These are phyloP conservation scores for Lactifluus pinguis DNA, from an alignment of 768 basidiomycete genomes.

Conservation along the genomic window DNA sequence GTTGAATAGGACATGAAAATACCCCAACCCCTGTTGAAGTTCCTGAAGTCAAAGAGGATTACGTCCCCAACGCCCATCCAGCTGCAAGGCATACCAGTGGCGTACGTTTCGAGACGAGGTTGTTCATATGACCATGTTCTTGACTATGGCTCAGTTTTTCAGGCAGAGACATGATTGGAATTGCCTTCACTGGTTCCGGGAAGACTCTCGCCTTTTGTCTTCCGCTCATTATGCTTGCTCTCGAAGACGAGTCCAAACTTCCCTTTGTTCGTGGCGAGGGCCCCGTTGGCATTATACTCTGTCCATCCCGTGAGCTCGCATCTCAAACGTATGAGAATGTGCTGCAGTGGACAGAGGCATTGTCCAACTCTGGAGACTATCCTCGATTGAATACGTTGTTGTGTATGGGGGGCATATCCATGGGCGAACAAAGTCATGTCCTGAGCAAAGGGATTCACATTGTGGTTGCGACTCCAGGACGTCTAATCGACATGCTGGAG, in stretches of 20 bases:
- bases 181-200: conserved; percentile 97
- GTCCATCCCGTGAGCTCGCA: conserved; percentile 94
- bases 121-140: not conserved
- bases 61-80: conserved; percentile 89
- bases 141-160: conserved; percentile 53
- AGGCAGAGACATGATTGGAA: conserved; percentile 96
- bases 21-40: conserved; percentile 75
- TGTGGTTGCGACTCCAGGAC: conserved; percentile 93
- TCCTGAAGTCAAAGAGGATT: conserved; percentile 81
- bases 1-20: conserved; percentile 88
- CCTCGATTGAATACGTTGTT: conserved; percentile 82
- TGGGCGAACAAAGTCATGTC: conserved; percentile 94
- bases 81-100: conserved; percentile 91
- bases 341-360: conserved; percentile 71
- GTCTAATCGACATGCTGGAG: conserved; percentile 96
- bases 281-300: conserved; percentile 92
- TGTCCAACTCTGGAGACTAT: conserved; percentile 73
- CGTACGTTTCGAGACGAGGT: conserved; percentile 43
- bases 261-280: conserved; percentile 92
- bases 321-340: conserved; percentile 97
- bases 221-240: conserved; percentile 93
- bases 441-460: conserved; percentile 89
- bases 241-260: conserved; percentile 87
- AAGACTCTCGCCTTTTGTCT: conserved; percentile 98
- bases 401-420: conserved; percentile 96